phyloP scores from a whole-genome alignment of 1,139 yeast species.

The Suhomyces coccinellae region DNA sequence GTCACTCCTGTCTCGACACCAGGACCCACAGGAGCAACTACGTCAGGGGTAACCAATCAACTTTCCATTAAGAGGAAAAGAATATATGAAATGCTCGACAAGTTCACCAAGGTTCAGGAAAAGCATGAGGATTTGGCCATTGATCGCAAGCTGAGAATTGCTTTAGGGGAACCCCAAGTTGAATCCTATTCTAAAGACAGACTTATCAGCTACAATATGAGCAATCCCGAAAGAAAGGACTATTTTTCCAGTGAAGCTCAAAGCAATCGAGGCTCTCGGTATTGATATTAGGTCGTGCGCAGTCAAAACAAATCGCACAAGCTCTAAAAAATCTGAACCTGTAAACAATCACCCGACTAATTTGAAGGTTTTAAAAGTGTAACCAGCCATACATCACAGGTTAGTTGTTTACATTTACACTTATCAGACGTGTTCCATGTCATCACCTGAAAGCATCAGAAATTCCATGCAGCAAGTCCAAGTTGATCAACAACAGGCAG shows the following conservation, averaged over 20 bases:
- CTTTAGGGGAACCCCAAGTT: conserved; percentile 1
- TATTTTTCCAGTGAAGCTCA: conserved; percentile 14
- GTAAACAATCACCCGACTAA: conserved; percentile 8
- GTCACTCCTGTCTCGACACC: conserved; percentile 30
- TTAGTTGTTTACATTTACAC: conserved; percentile 11
- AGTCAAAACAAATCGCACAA: background rate
- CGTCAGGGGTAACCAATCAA: conserved; percentile 25
- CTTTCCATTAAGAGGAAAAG: conserved; percentile 45
- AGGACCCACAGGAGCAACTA: conserved; percentile 14
- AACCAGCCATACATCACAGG: conserved; percentile 10
- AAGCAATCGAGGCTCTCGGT: conserved; percentile 1
- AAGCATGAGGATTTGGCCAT: conserved; percentile 41
- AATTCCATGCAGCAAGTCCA: conserved; percentile 12
- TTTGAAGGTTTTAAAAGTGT: conserved; percentile 14
- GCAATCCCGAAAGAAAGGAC: conserved; percentile 16
- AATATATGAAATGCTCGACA: conserved; percentile 57
- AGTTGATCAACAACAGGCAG: conserved; percentile 15
- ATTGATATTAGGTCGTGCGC: conserved; percentile 1
- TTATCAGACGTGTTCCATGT: conserved; percentile 9
- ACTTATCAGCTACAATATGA: conserved; percentile 13
- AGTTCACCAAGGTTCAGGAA: conserved; percentile 61
- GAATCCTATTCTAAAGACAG: conserved; percentile 10
- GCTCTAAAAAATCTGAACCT: conserved; percentile 2
- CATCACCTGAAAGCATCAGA: conserved; percentile 10
- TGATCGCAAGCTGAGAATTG: conserved; percentile 13